Evolutionary conservation across 2,329 filamentous ascomycete species (phyloP), one percentile per base, ranked within the genome.

Genomic region (Arthrobotrys iridis): DNA sequence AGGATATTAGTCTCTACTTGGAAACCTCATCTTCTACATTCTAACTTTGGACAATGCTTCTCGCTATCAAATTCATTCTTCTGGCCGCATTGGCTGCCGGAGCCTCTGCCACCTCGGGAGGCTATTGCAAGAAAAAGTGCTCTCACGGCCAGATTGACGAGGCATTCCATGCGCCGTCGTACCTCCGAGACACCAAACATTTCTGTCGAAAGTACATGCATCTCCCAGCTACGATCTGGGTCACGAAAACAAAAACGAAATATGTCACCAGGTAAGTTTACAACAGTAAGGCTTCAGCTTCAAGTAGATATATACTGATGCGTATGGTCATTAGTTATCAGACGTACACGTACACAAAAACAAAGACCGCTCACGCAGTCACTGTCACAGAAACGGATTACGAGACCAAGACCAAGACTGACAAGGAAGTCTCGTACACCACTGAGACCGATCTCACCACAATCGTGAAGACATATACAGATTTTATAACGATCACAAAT

Each of bases 51-150:
- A 55, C n/a, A 55, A 55, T 55, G 50, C 28, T 4, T 22, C 37
- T 55, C 50, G 11, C n/a, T 24, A n/a, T 30, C 28, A 55, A 55
- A 10, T 55, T 30, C 26, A 1, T 55, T 11, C 8, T 55, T 22
- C 8, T 55, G 50, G 50, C 50, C 50, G 18, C 18, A 24, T 37
- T 55, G 50, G 50, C 50, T 11, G 11, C 30, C 1, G 50, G 30
- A 2, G 41, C 22, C 7, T 15, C 22, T 46, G 59, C 59, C 59
- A 26, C 13, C 20, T 28, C 43, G 26, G 30, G n/a, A 33, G n/a
- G 13, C 43, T 63, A 63, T n/a, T 65, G 62, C 35, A 65, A 52
- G 30, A 26, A 33, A 18, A 65, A 65, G 2, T 65, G 62, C 33
- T 65, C 62, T 11, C 62, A 45, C 0, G 13, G 10, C 5, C 62